These are phyloP conservation scores for Eucalyptus pauciflora DNA, from an alignment of 345 rosid genomes.

Conservation along the genomic window DNA sequence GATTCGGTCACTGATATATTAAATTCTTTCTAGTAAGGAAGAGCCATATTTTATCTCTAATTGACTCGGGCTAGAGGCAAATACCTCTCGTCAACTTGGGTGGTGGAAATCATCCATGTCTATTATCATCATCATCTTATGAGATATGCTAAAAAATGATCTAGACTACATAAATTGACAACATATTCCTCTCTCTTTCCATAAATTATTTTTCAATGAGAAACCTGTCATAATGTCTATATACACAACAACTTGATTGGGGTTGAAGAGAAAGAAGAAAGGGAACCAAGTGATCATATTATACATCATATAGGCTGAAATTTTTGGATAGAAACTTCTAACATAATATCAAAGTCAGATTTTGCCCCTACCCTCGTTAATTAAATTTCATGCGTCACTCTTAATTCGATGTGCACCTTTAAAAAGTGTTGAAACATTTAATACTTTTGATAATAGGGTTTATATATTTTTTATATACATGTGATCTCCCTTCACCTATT, in stretches of 20 bases:
- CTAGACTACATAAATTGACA: background rate
- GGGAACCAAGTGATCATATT: background rate
- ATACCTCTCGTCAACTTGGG: background rate
- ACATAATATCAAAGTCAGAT: background rate
- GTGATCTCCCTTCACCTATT: background rate
- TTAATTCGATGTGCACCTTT: too few species aligned
- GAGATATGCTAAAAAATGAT: background rate
- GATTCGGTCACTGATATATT: background rate
- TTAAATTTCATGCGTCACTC: background rate
- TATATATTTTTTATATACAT: too few species aligned
- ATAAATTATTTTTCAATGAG: background rate
- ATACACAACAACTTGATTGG: background rate
- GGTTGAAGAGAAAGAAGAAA: background rate
- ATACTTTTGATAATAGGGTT: too few species aligned
- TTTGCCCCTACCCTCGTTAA: accelerated
- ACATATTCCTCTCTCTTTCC: background rate
- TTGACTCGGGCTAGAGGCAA: background rate
- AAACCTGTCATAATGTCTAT: background rate
- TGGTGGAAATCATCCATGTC: background rate
- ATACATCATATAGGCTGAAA: background rate
- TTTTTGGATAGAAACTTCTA: background rate
- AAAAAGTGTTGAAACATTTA: background rate
- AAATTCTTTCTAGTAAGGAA: background rate
- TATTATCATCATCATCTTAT: background rate
- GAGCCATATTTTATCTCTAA: background rate